Evolutionary conservation across 225 moss, liverwort and hornwort species (phyloP).

Genomic region (Climacium dendroides): DNA sequence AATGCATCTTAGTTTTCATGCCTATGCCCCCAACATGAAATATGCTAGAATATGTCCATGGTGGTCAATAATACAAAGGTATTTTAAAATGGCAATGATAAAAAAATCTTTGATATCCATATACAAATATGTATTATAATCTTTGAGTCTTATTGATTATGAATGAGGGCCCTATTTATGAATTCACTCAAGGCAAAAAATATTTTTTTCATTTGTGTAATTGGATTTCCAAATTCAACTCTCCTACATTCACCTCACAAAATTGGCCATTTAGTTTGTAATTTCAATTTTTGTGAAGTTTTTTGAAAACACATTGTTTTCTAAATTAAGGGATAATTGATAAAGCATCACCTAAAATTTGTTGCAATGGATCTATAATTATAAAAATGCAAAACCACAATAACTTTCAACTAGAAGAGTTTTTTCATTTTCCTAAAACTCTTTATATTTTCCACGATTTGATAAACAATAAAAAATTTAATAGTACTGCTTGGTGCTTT

Average conservation of each 20-base stretch:
- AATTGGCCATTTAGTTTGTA: background rate
- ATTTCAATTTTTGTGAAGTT: background rate
- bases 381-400: background rate
- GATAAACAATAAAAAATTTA: background rate
- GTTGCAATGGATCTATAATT: background rate
- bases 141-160: background rate
- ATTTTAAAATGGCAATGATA: background rate
- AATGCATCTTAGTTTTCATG: background rate
- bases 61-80: background rate
- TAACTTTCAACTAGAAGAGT: background rate
- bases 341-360: background rate
- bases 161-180: background rate
- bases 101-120: background rate
- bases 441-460: accelerated
- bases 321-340: background rate
- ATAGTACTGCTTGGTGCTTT: background rate
- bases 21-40: background rate
- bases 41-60: accelerated
- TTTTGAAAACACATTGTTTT: background rate
- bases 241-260: background rate
- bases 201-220: background rate
- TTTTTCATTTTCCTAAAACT: background rate
- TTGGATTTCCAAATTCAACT: background rate
- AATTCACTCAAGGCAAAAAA: background rate
- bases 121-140: background rate